Conservation (phyloP, 164 flowering plant species). For the Cinnamomum micranthum region DNA sequence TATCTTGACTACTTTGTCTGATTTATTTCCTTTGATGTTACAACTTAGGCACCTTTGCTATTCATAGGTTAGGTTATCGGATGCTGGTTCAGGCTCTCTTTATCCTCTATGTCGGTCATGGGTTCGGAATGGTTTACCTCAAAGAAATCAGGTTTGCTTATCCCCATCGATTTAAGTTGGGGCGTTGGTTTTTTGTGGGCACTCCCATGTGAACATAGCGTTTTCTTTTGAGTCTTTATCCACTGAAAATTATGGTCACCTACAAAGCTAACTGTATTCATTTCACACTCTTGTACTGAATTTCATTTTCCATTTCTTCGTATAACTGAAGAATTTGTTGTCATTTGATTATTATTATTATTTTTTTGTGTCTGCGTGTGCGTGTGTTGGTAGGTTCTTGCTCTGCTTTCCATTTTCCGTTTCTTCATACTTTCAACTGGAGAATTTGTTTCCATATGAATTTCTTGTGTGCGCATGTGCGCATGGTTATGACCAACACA, state of each 20-base stretch:
- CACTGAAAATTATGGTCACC: not conserved
- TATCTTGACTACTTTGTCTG: conserved; percentile 1
- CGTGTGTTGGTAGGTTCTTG: not conserved
- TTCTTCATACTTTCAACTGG: not conserved
- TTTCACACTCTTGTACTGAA: not conserved
- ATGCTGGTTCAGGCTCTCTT: conserved; percentile 51
- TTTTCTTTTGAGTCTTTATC: not conserved
- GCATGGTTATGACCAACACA: not conserved
- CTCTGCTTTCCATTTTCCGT: not conserved
- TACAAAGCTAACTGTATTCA: not conserved
- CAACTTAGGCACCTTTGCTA: not conserved
- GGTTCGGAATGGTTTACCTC: conserved; percentile 71
- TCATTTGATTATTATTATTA: not conserved
- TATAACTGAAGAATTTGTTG: not conserved
- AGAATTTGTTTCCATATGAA: not conserved
- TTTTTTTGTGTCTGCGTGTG: not conserved
- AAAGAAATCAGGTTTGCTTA: conserved; percentile 64
- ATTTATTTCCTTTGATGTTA: not conserved
- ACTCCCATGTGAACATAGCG: not conserved
- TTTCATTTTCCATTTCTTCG: not conserved
- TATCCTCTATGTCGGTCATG: conserved; percentile 89
- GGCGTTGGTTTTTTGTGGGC: not conserved
- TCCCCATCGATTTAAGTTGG: conserved; percentile 2
- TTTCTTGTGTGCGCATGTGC: not conserved
- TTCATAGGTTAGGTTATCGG: conserved; percentile 62